Conservation (phyloP, 2,329 filamentous ascomycete species). For the Pochonia chlamydosporia region DNA sequence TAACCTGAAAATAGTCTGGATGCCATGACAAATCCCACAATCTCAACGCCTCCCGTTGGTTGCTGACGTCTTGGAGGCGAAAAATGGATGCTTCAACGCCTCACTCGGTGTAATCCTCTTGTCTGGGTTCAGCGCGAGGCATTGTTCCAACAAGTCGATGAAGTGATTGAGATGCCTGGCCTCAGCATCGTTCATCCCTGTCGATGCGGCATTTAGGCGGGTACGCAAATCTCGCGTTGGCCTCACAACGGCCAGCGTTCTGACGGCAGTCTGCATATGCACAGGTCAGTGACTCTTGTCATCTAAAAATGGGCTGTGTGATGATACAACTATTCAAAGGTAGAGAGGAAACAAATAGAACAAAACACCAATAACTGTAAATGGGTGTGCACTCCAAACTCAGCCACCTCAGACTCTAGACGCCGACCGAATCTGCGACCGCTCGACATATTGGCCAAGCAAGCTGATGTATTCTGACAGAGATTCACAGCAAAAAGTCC, state of each 20-base stretch:
- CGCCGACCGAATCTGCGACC: conserved; percentile 3
- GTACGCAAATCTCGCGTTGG: conserved; percentile 77
- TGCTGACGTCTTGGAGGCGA: conserved; percentile 38
- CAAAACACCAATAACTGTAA: background rate
- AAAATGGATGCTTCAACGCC: conserved; percentile 85
- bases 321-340: no score
- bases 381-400: background rate
- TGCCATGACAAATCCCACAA: background rate
- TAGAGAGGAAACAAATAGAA: no score
- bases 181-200: conserved; percentile 68
- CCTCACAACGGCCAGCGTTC: conserved; percentile 64
- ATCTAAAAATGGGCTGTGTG: background rate
- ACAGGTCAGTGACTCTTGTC: background rate
- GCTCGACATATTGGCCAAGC: no score
- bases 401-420: background rate
- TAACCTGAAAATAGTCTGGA: no score
- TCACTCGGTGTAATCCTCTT: conserved; percentile 84
- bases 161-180: conserved; percentile 76
- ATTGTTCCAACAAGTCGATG: conserved; percentile 81
- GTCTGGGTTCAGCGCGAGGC: conserved; percentile 83
- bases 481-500: background rate
- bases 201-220: conserved; percentile 67
- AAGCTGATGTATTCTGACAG: no score
- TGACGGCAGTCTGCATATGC: conserved; percentile 53
- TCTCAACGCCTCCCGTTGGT: conserved; percentile 2